Evolutionary conservation across 2,329 filamentous ascomycete species (phyloP), one percentile per base, ranked within the genome.

Genomic region (Scleromitrula shiraiana): DNA sequence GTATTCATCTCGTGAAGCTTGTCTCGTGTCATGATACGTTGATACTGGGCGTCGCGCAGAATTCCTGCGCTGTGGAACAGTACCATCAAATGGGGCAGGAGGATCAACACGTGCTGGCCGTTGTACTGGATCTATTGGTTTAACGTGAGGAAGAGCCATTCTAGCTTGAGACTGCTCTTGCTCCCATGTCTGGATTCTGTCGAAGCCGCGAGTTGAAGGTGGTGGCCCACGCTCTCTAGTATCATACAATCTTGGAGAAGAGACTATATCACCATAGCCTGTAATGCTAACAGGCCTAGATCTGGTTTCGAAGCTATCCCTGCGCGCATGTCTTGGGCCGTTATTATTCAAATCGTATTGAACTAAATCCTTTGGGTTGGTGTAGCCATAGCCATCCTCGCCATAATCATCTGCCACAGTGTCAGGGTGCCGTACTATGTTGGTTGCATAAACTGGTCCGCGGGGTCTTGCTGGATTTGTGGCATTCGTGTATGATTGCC

Each of bases 141-240:
- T 27, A 33, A 53, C 47, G 24, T 50, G 51, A 29, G 52, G 69
- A 12, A 74, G 64, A 14, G 75, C 69, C 60, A 73, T 67, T 42
- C 73, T 70, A 10, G 12, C 29, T 7, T 35, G 10, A 17, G 45
- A 15, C 14, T 24, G 36, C 67, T 63, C 66, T 23, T 70, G 62
- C 20, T 76, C 74, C 52, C 77, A 78, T 6, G 67, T 59, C 14
- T 56, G 77, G 53, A 86, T 77, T 65, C 79, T 85, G 57, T 88
- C 84, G 54, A 88, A 79, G 0, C 82, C 84, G 56, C 83, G 73
- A 3, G 80, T 85, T 5, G 81, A 78, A 4, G 82, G 82, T 8
- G 85, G 85, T 2, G 83, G 84, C 0, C 75, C 59, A 15, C 61
- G 50, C 29, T 64, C 61, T 26, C 74, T 64, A 20, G 66, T 60